Percentiles rank a stretch among this genome's conserved stretches.
Conservation (phyloP, 371 early-diverging fungal genomes). For the Rhizopus microsporus region DNA sequence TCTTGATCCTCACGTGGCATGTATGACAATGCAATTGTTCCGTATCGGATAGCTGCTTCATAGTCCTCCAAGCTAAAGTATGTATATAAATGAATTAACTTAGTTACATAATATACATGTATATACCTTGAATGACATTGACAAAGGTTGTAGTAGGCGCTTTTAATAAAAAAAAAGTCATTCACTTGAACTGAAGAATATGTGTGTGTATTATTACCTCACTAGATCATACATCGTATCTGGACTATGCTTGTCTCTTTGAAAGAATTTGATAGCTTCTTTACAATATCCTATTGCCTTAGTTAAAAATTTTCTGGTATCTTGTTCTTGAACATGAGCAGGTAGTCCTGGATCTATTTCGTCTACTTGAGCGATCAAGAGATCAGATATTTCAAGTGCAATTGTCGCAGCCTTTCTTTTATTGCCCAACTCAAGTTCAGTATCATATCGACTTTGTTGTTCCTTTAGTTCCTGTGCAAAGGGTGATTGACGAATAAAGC, state of each 20-base stretch:
- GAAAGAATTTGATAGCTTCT: slow-evolving; percentile 7
- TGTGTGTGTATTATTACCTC: not conserved
- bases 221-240: not conserved
- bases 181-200: not conserved
- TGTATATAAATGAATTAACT: not conserved
- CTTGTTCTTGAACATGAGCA: slow-evolving; percentile 4
- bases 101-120: not conserved
- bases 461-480: slow-evolving; percentile 23
- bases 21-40: slow-evolving; percentile 6
- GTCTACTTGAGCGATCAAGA: slow-evolving; percentile 24
- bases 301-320: slow-evolving; percentile 12
- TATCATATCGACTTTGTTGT: slow-evolving; percentile 11
- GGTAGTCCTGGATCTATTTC: slow-evolving; percentile 15
- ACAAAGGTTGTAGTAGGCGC: slow-evolving; percentile 16
- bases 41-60: slow-evolving; percentile 22
- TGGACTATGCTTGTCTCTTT: not conserved
- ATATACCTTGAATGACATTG: slow-evolving; percentile 28
- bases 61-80: slow-evolving; percentile 24
- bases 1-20: slow-evolving; percentile 8
- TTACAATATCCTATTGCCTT: slow-evolving; percentile 22
- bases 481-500: slow-evolving; percentile 19
- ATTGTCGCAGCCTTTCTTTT: slow-evolving; percentile 17
- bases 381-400: slow-evolving; percentile 25
- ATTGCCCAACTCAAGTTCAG: not conserved
- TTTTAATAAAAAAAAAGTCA: slow-evolving; percentile 1